Conservation (phyloP, 1,284 basidiomycete species). For the Ceratobasidium papillatum region DNA sequence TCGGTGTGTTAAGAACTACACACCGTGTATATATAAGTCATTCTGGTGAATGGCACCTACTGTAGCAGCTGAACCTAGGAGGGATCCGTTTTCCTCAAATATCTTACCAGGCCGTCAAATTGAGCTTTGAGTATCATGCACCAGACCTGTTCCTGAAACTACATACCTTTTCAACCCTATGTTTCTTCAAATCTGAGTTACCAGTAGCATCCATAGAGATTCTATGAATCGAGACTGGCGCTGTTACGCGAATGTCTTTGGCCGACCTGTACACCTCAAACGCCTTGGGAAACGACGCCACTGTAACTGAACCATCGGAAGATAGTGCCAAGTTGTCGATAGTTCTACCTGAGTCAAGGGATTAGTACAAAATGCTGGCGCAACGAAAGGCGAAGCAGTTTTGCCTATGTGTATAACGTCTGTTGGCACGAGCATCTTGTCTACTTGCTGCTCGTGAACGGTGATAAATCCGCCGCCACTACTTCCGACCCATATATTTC, state of each 20-base stretch:
- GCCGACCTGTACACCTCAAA: slow-evolving; percentile 54
- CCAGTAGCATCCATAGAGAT: slow-evolving; percentile 62
- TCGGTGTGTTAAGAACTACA: neutral
- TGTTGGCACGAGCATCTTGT: slow-evolving; percentile 62
- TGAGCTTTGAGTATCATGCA: neutral
- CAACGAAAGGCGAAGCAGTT: neutral
- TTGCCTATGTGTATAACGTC: slow-evolving; percentile 59
- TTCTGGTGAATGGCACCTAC: slow-evolving; percentile 4
- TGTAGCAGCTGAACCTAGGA: slow-evolving; percentile 3
- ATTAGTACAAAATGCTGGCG: neutral
- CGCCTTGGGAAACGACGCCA: slow-evolving; percentile 51
- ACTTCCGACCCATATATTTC: slow-evolving; percentile 66
- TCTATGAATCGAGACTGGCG: slow-evolving; percentile 61
- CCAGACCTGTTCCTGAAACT: slow-evolving; percentile 55
- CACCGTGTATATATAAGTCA: slow-evolving; percentile 10
- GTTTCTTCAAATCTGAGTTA: slow-evolving; percentile 66
- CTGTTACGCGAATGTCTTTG: slow-evolving; percentile 51
- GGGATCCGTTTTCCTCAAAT: slow-evolving; percentile 13
- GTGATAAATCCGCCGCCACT: slow-evolving; percentile 56
- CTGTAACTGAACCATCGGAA: slow-evolving; percentile 50
- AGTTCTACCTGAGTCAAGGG: neutral
- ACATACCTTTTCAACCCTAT: slow-evolving; percentile 65
- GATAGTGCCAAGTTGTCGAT: slow-evolving; percentile 12
- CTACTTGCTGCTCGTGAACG: slow-evolving; percentile 63
- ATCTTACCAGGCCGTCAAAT: neutral